Conservation (phyloP, 495 filamentous ascomycete species). For the Aspergillus funiculosus region DNA sequence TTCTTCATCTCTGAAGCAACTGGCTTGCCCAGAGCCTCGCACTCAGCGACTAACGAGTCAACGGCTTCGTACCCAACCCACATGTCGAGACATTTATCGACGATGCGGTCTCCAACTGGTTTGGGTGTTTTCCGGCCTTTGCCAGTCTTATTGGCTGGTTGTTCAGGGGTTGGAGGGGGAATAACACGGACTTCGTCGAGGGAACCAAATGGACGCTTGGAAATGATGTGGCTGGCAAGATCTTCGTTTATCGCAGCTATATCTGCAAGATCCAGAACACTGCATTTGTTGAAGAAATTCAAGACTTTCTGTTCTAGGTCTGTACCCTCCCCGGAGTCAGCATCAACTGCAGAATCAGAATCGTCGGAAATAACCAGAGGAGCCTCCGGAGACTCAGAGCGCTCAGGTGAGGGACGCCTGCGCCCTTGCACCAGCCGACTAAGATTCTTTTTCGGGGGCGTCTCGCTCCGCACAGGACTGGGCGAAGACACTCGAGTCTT, state of each 20-base stretch:
- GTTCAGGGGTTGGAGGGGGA: conserved; percentile 37
- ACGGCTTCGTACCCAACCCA: conserved; percentile 70
- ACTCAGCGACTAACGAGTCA: conserved; percentile 67
- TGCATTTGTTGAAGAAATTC: conserved; percentile 77
- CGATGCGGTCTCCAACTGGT: conserved; percentile 63
- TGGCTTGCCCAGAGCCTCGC: conserved; percentile 62
- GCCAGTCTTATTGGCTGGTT: conserved; percentile 42
- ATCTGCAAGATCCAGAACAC: conserved; percentile 64
- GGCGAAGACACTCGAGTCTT: conserved; percentile 26
- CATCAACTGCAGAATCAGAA: conserved; percentile 48
- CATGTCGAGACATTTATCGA: conserved; percentile 67
- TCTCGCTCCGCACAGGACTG: conserved; percentile 22
- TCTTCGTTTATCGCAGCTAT: conserved; percentile 66
- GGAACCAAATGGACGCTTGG: conserved; percentile 60
- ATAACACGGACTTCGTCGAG: conserved; percentile 61
- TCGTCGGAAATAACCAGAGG: conserved; percentile 47
- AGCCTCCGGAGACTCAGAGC: conserved; percentile 35
- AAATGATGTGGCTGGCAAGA: conserved; percentile 57
- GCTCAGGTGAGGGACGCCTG: conserved; percentile 41
- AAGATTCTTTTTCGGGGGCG: conserved; percentile 35
- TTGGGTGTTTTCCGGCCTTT: conserved; percentile 46
- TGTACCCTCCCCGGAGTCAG: conserved; percentile 31
- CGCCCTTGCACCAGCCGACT: conserved; percentile 57
- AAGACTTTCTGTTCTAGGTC: conserved; percentile 55
- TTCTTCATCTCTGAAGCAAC: conserved; percentile 62